Evolutionary conservation across 2,329 filamentous ascomycete species (phyloP).

Genomic region (Botrytis fabae): DNA sequence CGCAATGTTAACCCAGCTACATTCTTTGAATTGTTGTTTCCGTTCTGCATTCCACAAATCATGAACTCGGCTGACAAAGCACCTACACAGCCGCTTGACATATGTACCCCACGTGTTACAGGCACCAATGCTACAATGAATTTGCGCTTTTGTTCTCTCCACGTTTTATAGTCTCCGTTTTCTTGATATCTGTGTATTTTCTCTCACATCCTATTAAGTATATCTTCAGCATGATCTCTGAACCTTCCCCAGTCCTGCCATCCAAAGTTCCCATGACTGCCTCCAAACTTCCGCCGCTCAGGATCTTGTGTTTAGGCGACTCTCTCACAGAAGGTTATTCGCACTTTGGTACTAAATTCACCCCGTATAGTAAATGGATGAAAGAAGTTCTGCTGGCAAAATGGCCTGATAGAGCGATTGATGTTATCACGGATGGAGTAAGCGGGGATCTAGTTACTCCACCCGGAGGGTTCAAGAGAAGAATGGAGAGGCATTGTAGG

Average conservation of each 20-base stretch:
- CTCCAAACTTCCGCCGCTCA: slow-evolving; percentile 28
- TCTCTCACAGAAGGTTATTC: slow-evolving; percentile 58
- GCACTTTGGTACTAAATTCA: slow-evolving; percentile 45
- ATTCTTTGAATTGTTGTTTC: background rate
- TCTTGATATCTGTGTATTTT: background rate
- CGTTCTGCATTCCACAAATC: background rate
- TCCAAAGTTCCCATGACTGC: background rate
- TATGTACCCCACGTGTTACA: background rate
- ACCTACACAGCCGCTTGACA: background rate
- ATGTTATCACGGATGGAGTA: slow-evolving; percentile 29
- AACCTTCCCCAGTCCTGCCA: background rate
- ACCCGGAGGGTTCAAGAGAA: slow-evolving; percentile 22
- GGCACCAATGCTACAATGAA: background rate
- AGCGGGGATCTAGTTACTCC: slow-evolving; percentile 32
- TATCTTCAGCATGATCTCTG: background rate
- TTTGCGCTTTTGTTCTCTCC: background rate
- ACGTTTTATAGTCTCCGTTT: background rate
- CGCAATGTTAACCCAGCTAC: no score
- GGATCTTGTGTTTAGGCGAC: slow-evolving; percentile 36
- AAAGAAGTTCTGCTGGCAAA: slow-evolving; percentile 47
- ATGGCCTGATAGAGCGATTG: slow-evolving; percentile 41
- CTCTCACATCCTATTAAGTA: background rate
- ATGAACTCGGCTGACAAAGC: slow-evolving; percentile 7
- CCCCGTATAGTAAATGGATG: slow-evolving; percentile 57
- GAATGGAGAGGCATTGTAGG: slow-evolving; percentile 30